Conservation (phyloP, 306 rosid genomes). For the Geum urbanum region DNA sequence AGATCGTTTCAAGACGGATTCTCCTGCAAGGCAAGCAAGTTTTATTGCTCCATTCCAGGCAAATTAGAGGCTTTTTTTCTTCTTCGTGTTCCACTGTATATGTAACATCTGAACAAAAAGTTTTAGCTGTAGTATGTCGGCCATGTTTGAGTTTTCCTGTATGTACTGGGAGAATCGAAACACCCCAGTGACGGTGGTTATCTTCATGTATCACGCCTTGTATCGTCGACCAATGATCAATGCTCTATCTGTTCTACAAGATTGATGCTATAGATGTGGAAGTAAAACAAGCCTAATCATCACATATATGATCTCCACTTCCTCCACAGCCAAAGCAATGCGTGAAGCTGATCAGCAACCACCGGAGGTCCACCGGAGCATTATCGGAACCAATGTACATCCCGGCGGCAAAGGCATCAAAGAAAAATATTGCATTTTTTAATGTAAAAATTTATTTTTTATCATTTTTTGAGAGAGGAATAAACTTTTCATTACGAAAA, state of each 20-base stretch:
- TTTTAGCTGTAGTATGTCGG: slow-evolving; percentile 16
- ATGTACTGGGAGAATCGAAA: slow-evolving; percentile 12
- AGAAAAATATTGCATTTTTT: too few species aligned
- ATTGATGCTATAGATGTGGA: not conserved
- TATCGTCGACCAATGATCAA: slow-evolving; percentile 8
- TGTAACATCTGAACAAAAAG: slow-evolving; percentile 26
- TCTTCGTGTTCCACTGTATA: slow-evolving; percentile 41
- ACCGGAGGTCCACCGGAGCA: too few species aligned
- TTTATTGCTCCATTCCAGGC: slow-evolving; percentile 8
- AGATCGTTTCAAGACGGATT: slow-evolving; percentile 1
- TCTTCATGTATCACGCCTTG: not conserved
- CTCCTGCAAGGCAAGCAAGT: not conserved
- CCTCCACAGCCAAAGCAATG: too few species aligned
- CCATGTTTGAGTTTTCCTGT: slow-evolving; percentile 32
- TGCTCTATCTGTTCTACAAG: not conserved
- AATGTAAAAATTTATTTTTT: too few species aligned
- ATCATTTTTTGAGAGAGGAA: too few species aligned
- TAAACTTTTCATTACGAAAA: too few species aligned
- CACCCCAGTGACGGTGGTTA: not conserved
- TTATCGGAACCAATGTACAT: too few species aligned
- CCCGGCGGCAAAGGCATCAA: too few species aligned
- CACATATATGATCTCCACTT: too few species aligned
- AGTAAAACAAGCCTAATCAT: too few species aligned
- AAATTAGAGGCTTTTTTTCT: slow-evolving; percentile 3
- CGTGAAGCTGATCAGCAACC: too few species aligned